Evolutionary conservation across 1,284 basidiomycete species (phyloP).

Genomic region (Neolentinus lepideus): DNA sequence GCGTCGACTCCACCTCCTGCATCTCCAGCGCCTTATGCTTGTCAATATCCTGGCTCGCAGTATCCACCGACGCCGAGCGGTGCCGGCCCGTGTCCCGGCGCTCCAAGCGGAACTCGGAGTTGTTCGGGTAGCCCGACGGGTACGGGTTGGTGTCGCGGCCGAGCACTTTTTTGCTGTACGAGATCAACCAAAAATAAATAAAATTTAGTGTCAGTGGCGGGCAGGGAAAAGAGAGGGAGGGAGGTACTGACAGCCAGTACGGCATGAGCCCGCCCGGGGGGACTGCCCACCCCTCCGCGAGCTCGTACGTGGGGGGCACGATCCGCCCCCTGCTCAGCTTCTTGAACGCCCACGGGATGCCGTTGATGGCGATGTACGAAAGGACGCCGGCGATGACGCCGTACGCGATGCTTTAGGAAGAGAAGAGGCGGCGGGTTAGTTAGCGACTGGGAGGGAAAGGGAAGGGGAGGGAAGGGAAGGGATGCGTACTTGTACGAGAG

Average conservation of each 20-base stretch:
- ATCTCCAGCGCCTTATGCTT: neutral
- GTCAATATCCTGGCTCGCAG: constrained; percentile 1
- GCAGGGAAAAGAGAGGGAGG: neutral
- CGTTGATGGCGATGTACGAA: constrained; percentile 72
- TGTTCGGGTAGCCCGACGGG: neutral
- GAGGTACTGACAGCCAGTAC: constrained; percentile 51
- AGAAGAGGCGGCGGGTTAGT: neutral
- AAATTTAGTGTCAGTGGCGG: neutral
- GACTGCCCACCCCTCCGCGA: constrained; percentile 59
- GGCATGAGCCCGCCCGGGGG: constrained; percentile 67
- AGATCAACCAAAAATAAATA: no score
- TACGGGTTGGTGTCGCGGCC: neutral
- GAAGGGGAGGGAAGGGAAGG: no score
- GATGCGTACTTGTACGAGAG: constrained; percentile 65
- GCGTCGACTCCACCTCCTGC: neutral
- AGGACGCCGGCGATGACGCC: constrained; percentile 80
- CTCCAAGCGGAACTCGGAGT: constrained; percentile 1
- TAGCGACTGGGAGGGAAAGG: no score
- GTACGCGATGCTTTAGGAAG: constrained; percentile 66
- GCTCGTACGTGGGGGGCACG: constrained; percentile 58
- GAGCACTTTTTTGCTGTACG: neutral
- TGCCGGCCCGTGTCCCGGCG: neutral
- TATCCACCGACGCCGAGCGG: neutral
- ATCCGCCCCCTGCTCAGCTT: constrained; percentile 54
- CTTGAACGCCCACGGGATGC: constrained; percentile 53